A percentile compares a stretch with the other conserved stretches of the same genome.
phyloP scores from a whole-genome alignment of 768 basidiomycete species.

The Lactarius indigo region DNA sequence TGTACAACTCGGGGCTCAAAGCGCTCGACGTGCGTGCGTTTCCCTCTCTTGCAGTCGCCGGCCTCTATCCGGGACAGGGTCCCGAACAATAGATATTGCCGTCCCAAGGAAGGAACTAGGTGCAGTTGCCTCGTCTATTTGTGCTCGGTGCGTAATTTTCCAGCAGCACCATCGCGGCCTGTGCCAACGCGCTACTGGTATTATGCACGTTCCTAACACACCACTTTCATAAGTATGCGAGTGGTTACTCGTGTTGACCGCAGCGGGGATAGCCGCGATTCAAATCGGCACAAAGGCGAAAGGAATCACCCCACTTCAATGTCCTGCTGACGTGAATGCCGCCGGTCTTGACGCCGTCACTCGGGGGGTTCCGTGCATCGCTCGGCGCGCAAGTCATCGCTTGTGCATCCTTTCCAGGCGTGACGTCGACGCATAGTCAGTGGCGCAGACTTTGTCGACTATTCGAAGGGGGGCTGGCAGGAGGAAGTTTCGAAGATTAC shows the following conservation, averaged over 20 bases:
- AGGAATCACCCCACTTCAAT: neutral
- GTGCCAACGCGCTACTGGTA: too few species aligned
- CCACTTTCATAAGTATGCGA: conserved; percentile 59
- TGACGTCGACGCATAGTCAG: conserved; percentile 67
- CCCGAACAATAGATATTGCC: too few species aligned
- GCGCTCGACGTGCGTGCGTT: too few species aligned
- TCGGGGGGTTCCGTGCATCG: conserved; percentile 39
- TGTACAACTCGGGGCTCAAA: conserved; percentile 47
- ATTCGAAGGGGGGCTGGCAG: conserved; percentile 78
- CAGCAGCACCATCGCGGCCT: too few species aligned
- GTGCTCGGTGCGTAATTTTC: too few species aligned
- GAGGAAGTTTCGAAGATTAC: conserved; percentile 84
- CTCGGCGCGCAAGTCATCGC: conserved; percentile 93
- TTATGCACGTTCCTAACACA: neutral
- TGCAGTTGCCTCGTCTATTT: too few species aligned
- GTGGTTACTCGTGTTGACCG: conserved; percentile 88
- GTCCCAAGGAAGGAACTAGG: too few species aligned
- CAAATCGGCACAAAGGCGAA: conserved; percentile 80
- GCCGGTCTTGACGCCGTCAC: too few species aligned
- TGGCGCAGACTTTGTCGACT: conserved; percentile 81
- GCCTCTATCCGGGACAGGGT: too few species aligned
- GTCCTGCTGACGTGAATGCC: neutral
- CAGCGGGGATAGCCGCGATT: conserved; percentile 88
- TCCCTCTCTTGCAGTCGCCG: too few species aligned
- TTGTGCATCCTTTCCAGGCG: conserved; percentile 78